These are phyloP conservation scores for Monocercomonoides exilis DNA, from an alignment of 78 protist species.

Conservation along the genomic window DNA sequence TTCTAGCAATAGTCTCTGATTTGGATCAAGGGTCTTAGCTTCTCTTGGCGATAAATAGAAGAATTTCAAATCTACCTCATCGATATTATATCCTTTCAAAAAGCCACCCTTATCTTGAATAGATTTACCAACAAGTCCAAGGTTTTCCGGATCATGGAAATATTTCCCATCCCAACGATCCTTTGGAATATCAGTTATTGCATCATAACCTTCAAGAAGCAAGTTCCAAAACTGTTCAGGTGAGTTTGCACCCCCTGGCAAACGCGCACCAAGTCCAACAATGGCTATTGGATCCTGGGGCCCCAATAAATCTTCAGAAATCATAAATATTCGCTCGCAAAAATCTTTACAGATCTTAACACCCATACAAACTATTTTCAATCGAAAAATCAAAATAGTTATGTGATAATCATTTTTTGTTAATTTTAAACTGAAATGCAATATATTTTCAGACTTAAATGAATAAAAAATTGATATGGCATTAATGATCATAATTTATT, in stretches of 20 bases:
- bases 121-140: neutral
- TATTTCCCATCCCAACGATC: neutral
- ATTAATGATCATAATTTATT: too few relatives aligned
- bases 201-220: neutral
- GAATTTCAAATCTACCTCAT: neutral
- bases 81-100: neutral
- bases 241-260: neutral
- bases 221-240: constrained; percentile 1
- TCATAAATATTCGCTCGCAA: too few relatives aligned
- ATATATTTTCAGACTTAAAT: too few relatives aligned
- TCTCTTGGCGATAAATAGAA: constrained; percentile 36
- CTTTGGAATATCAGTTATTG: neutral
- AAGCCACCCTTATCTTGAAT: neutral
- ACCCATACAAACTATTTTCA: too few relatives aligned
- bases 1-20: constrained; percentile 63
- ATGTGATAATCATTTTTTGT: too few relatives aligned
- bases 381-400: too few relatives aligned
- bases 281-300: constrained; percentile 5
- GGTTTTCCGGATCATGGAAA: neutral
- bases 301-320: too few relatives aligned
- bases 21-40: constrained; percentile 66
- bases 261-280: neutral
- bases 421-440: too few relatives aligned
- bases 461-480: too few relatives aligned
- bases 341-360: too few relatives aligned